phyloP scores from a whole-genome alignment of 2,329 filamentous ascomycete genomes.

The Nakataea oryzae region DNA sequence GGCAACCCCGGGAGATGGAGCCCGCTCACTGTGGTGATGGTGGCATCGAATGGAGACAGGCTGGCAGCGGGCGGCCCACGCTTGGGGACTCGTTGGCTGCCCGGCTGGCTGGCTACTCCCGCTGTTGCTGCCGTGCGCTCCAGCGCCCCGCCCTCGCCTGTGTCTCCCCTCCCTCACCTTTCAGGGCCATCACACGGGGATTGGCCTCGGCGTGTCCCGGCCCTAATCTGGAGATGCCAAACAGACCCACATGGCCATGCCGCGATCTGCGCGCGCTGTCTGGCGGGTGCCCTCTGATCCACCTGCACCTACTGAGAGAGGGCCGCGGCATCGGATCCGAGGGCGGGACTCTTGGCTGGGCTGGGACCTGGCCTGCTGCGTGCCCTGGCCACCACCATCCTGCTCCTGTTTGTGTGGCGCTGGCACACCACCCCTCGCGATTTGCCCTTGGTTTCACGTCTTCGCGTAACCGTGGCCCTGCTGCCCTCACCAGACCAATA shows the following conservation, averaged over 20 bases:
- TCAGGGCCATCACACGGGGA: not conserved
- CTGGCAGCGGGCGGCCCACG: too few species aligned
- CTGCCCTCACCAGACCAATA: not conserved
- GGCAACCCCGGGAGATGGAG: not conserved
- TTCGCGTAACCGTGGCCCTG: not conserved
- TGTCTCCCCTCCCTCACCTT: too few species aligned
- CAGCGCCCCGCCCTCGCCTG: not conserved
- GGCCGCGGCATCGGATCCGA: not conserved
- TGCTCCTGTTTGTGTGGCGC: not conserved
- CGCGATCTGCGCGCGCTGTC: too few species aligned
- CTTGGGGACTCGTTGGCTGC: too few species aligned
- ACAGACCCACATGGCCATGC: not conserved
- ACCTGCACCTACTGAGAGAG: not conserved
- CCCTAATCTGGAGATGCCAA: not conserved
- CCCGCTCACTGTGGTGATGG: not conserved
- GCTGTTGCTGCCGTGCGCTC: not conserved
- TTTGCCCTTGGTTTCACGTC: not conserved
- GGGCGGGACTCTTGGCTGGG: not conserved
- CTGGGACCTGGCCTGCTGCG: too few species aligned
- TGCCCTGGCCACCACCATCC: too few species aligned
- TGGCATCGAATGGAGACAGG: too few species aligned
- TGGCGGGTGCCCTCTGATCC: too few species aligned
- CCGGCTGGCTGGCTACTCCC: too few species aligned
- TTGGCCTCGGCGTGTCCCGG: not conserved
- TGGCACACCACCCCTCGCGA: not conserved